A percentile compares a stretch with the other conserved stretches of the same genome.
These are phyloP conservation scores for Rusavskia elegans DNA, from an alignment of 495 filamentous ascomycete genomes.

Conservation along the genomic window DNA sequence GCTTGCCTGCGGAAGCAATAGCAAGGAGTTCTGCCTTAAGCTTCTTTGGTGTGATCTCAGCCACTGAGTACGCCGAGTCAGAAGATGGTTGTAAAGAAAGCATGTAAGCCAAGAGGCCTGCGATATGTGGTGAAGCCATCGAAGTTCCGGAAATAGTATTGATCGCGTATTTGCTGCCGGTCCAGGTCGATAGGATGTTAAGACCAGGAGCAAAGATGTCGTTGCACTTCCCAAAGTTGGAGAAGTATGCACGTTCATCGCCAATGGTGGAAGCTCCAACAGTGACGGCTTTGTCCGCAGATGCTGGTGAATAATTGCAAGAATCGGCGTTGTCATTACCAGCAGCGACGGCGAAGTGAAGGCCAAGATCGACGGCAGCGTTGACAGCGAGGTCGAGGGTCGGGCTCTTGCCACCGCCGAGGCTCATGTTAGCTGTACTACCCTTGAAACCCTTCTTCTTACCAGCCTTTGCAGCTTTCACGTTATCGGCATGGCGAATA, in stretches of 20 bases:
- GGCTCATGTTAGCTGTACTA: conserved; percentile 96
- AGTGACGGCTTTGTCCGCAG: conserved; percentile 82
- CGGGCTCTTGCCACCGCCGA: conserved; percentile 88
- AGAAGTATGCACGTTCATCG: conserved; percentile 99
- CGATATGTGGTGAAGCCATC: conserved; percentile 97
- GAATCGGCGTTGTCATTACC: conserved; percentile 98
- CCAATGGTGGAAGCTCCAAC: conserved; percentile 86
- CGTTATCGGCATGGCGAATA: conserved; percentile 55
- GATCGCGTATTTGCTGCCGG: conserved; percentile 78
- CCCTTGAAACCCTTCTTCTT: conserved; percentile 95
- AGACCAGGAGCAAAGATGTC: conserved; percentile 97
- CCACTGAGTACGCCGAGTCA: conserved; percentile 81
- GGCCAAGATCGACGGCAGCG: conserved; percentile 72
- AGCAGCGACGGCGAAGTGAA: conserved; percentile 96
- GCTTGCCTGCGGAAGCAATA: conserved; percentile 65
- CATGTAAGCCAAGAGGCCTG: conserved; percentile 92
- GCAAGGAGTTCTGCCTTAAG: conserved; percentile 77
- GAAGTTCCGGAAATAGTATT: conserved; percentile 99
- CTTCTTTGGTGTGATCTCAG: conserved; percentile 79
- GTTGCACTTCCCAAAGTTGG: conserved; percentile 98
- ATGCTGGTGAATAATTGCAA: conserved; percentile 98
- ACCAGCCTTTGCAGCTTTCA: conserved; percentile 59
- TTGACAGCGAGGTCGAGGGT: conserved; percentile 87
- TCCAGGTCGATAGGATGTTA: conserved; percentile 96
- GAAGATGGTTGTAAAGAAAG: conserved; percentile 83